A percentile compares a stretch with the other conserved stretches of the same genome.
Conservation (phyloP, 208 protist genomes). For the Trypanosomatidae sp. region DNA sequence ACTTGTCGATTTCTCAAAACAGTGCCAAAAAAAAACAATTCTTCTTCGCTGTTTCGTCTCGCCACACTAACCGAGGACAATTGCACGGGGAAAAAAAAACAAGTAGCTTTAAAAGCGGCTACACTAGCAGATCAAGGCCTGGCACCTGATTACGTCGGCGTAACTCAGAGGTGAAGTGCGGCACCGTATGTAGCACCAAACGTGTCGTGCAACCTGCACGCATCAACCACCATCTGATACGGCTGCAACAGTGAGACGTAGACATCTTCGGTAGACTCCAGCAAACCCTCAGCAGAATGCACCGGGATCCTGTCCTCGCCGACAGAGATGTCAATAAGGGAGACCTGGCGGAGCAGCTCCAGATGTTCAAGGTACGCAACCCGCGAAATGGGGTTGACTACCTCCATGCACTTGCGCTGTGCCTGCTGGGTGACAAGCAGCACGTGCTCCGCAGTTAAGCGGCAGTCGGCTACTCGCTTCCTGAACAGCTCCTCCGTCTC, state of each 20-base stretch:
- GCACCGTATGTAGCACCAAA: conserved; percentile 50
- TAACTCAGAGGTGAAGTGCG: conserved; percentile 12
- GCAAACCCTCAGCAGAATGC: conserved; percentile 35
- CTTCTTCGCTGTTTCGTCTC: no score
- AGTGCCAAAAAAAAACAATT: no score
- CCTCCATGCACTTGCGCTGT: conserved; percentile 27
- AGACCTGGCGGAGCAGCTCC: conserved; percentile 74
- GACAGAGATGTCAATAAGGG: conserved; percentile 80
- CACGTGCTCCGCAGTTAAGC: conserved; percentile 56
- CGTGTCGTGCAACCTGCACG: conserved; percentile 70
- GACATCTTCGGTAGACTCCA: conserved; percentile 66
- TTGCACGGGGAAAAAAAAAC: no score
- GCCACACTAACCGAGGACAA: no score
- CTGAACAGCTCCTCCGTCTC: conserved; percentile 60
- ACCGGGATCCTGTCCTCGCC: conserved; percentile 79
- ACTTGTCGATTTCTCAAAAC: no score
- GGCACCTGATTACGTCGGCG: background rate
- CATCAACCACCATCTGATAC: conserved; percentile 77
- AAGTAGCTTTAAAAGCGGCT: background rate
- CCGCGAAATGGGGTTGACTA: conserved; percentile 8
- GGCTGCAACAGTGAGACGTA: conserved; percentile 76
- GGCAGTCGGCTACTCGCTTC: conserved; percentile 38
- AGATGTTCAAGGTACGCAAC: conserved; percentile 62
- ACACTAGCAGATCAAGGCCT: background rate
- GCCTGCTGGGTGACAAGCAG: conserved; percentile 43